Percentiles rank a stretch among this genome's conserved stretches.
Evolutionary conservation across 2,329 filamentous ascomycete genomes (phyloP).

Genomic region (Colletotrichum cordylinicola): DNA sequence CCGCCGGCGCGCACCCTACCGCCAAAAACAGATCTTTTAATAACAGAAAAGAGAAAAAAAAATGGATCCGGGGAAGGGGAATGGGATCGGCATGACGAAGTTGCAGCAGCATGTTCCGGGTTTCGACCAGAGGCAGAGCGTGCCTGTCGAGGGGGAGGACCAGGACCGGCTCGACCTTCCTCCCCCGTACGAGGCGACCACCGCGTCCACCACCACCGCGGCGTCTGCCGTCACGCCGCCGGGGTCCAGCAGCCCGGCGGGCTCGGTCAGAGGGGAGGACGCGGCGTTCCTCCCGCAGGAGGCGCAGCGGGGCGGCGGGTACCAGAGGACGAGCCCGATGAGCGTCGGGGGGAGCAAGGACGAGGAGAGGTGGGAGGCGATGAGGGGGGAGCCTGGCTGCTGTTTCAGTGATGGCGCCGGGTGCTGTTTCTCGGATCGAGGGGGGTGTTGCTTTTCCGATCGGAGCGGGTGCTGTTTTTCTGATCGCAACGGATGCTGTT

Average conservation of each 20-base stretch:
- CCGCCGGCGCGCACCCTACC: not conserved
- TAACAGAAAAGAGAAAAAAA: not conserved
- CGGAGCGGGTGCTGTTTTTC: not conserved
- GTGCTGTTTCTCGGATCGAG: not conserved
- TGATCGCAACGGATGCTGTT: not conserved
- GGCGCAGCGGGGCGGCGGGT: not conserved
- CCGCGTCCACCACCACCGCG: not conserved
- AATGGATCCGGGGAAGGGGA: not conserved
- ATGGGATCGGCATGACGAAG: not conserved
- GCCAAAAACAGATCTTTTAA: not conserved
- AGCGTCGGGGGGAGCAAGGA: not conserved
- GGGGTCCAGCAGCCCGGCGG: not conserved
- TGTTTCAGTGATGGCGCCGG: not conserved
- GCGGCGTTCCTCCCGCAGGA: not conserved
- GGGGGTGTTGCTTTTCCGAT: not conserved
- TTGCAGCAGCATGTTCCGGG: not conserved
- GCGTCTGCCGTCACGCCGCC: not conserved
- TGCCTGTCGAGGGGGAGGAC: not conserved
- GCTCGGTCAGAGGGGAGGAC: not conserved
- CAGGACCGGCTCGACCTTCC: not conserved
- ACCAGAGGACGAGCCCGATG: not conserved
- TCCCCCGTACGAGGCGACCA: slow-evolving; percentile 7
- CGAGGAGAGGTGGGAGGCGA: not conserved
- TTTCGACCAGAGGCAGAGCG: not conserved
- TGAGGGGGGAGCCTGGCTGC: not conserved